These are phyloP conservation scores for Penicillium daleae DNA, from an alignment of 495 filamentous ascomycete species.

Conservation along the genomic window DNA sequence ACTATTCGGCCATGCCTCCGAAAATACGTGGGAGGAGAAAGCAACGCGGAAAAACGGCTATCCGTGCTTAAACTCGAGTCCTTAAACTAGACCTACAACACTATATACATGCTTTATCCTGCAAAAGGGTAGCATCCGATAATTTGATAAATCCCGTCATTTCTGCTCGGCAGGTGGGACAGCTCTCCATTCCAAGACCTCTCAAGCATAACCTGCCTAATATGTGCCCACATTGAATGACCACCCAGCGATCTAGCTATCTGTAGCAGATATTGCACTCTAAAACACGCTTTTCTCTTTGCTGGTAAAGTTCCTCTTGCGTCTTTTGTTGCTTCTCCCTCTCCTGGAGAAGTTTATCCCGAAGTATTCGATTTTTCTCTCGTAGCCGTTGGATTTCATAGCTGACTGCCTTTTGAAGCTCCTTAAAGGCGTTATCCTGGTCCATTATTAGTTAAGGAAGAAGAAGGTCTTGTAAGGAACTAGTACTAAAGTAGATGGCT, in stretches of 20 bases:
- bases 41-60: background rate
- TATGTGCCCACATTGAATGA: too few species aligned
- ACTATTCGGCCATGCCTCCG: background rate
- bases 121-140: slow-evolving; percentile 1
- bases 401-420: too few species aligned
- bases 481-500: too few species aligned
- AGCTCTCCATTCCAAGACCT: background rate
- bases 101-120: background rate
- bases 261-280: slow-evolving; percentile 2
- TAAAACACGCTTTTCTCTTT: slow-evolving; percentile 11
- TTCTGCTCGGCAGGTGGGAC: background rate
- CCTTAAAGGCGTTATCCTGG: too few species aligned
- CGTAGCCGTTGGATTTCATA: too few species aligned
- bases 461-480: too few species aligned
- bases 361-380: slow-evolving; percentile 14
- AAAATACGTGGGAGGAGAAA: background rate
- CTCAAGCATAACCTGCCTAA: background rate
- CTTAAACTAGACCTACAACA: background rate
- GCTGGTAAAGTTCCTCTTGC: slow-evolving; percentile 7
- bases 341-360: slow-evolving; percentile 16
- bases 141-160: background rate
- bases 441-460: too few species aligned
- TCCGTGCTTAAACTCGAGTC: background rate
- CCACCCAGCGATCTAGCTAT: slow-evolving; percentile 7
- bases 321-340: slow-evolving; percentile 14